A percentile compares a stretch with the other conserved stretches of the same genome.
phyloP scores from a whole-genome alignment of 2,329 filamentous ascomycete species.

The Metarhizium brunneum region DNA sequence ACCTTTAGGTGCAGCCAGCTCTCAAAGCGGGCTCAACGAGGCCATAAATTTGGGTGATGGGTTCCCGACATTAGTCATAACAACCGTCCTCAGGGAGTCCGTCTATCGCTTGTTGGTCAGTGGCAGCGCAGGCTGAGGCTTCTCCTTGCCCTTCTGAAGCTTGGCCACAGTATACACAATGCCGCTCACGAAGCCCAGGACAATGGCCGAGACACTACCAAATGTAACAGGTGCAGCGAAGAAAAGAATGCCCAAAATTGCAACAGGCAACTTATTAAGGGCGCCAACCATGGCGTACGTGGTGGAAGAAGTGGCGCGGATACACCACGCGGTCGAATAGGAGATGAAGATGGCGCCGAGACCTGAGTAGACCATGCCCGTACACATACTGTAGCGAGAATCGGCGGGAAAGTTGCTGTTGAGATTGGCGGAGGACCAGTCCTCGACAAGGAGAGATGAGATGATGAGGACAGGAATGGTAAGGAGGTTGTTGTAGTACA shows the following conservation, averaged over 20 bases:
- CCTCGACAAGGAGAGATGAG: constrained; percentile 74
- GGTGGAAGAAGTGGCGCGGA: constrained; percentile 91
- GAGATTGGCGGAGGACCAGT: constrained; percentile 85
- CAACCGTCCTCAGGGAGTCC: neutral
- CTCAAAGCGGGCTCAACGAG: neutral
- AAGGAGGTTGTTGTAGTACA: constrained; percentile 99
- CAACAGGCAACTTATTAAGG: constrained; percentile 95
- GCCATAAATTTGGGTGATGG: neutral
- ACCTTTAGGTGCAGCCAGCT: no score
- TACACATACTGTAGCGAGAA: constrained; percentile 67
- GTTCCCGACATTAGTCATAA: neutral
- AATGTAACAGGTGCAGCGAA: constrained; percentile 91
- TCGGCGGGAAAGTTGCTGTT: constrained; percentile 77
- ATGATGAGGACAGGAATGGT: constrained; percentile 86
- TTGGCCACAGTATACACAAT: constrained; percentile 62
- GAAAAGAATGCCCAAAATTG: constrained; percentile 84
- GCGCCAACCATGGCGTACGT: constrained; percentile 99
- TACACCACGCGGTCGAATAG: constrained; percentile 98
- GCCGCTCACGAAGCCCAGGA: constrained; percentile 83
- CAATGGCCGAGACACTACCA: constrained; percentile 83
- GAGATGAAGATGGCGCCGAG: constrained; percentile 94
- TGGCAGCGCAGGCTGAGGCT: constrained; percentile 3
- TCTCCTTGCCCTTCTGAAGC: constrained; percentile 4
- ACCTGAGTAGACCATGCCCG: constrained; percentile 90
- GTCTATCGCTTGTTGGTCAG: constrained; percentile 4